Percentiles rank a stretch among this genome's conserved stretches.
These are phyloP conservation scores for Thraustochytrium sp. DNA, from an alignment of 352 stramenopile species.

Conservation along the genomic window DNA sequence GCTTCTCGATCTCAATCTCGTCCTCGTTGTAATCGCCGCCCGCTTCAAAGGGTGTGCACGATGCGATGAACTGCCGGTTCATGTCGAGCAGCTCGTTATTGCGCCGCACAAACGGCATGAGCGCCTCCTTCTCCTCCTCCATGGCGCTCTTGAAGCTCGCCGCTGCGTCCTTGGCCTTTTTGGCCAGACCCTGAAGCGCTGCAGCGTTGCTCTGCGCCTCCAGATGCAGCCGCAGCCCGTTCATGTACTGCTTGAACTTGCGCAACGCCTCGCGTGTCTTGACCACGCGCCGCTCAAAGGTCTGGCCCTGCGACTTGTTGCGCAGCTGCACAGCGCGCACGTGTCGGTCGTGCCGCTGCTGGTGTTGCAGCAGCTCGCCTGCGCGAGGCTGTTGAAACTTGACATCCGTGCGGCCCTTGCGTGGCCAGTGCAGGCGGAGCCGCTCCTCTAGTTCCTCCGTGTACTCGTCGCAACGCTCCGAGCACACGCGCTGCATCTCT, in stretches of 20 bases:
- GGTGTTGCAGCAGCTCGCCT: slow-evolving; percentile 68
- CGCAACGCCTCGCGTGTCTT: slow-evolving; percentile 50
- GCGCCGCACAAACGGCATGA: slow-evolving; percentile 34
- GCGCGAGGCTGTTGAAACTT: slow-evolving; percentile 69
- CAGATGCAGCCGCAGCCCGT: slow-evolving; percentile 59
- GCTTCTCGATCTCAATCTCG: slow-evolving; percentile 58
- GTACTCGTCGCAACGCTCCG: slow-evolving; percentile 40
- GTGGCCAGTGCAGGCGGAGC: slow-evolving; percentile 76
- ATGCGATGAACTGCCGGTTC: slow-evolving; percentile 49
- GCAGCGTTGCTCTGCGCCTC: slow-evolving; percentile 67
- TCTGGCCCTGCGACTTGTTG: slow-evolving; percentile 56
- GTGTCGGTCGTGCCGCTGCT: slow-evolving; percentile 65
- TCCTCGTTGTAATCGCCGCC: slow-evolving; percentile 73
- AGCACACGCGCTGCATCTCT: slow-evolving; percentile 49
- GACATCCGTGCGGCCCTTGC: slow-evolving; percentile 69
- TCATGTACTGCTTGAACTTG: slow-evolving; percentile 53
- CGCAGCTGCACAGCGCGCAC: slow-evolving; percentile 60
- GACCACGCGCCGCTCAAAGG: slow-evolving; percentile 54
- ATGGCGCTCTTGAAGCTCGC: slow-evolving; percentile 35
- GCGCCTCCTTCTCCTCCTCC: slow-evolving; percentile 44
- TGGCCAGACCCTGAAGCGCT: slow-evolving; percentile 70
- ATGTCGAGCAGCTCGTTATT: slow-evolving; percentile 47
- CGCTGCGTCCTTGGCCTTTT: slow-evolving; percentile 64
- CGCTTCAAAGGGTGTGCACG: slow-evolving; percentile 51
- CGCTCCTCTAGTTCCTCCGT: slow-evolving; percentile 68